Base-by-base conservation (phyloP, 768 basidiomycete genomes). In the Galerina sulciceps region DNA sequence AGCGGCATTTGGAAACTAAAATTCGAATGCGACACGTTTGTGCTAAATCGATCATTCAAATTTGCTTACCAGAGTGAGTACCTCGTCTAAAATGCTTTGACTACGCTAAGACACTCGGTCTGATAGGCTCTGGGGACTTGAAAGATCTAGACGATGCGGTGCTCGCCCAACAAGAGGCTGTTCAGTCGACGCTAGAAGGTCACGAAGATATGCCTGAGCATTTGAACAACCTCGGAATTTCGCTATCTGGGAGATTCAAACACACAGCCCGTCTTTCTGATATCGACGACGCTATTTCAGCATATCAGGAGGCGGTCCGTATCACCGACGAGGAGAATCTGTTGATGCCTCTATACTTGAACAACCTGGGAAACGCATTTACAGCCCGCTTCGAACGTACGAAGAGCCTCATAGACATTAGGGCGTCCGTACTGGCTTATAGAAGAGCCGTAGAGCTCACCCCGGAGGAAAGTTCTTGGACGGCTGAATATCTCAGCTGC, bases 391-490 rank as follows among this genome's bases (percentile, higher is more conserved):
- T 20, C 11, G 43, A 44, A 18, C 43, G 43, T 13, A 44, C 43
- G 14, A 23, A 0, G 20, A 22, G 23, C 9, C 18, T 22, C 0
- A 3, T 20, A 17, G 43, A 44, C 43, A 20, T 44, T 6, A 44
- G 18, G 8, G 43, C 43, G 18, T 23, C 47, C 46, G 51, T 76
- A 42, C 37, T 48, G 8, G 38, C 43, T 13, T 42, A 35, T 22
- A 59, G 60, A 57, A 53, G 64, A 22, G 52, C 65, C 36, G 64
- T 73, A 5, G 50, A 60, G 10, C 35, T 71, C 17, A 62, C 66
- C 15, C 62, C 66, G 15, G 56, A 67, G 22, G 67, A 55, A 2
- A 63, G 71, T 50, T 45, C 61, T 31, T 53, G 51, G 34, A 65
- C 44, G 26, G 55, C 71, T 10, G 10, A 35, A 1, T 55, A 40